These are phyloP conservation scores for Mayamaea pseudoterrestris DNA, from an alignment of 108 stramenopile genomes.

Conservation along the genomic window DNA sequence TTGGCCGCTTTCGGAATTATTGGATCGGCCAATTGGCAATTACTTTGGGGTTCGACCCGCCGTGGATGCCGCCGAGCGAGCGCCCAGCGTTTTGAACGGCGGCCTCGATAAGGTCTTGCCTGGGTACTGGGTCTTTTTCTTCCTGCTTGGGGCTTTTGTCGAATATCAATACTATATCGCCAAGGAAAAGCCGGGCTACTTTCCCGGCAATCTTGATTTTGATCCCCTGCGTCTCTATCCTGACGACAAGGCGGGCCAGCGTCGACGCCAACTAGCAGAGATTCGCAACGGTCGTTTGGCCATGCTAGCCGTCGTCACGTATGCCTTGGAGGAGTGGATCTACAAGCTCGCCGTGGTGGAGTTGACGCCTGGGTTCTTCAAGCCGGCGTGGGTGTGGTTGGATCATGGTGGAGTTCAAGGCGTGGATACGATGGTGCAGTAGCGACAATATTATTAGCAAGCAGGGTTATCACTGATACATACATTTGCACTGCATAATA, in stretches of 20 bases:
- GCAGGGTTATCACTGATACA: too few species aligned
- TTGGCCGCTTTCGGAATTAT: conserved; percentile 70
- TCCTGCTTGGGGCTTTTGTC: conserved; percentile 61
- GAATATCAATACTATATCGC: conserved; percentile 38
- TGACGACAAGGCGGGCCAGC: conserved; percentile 27
- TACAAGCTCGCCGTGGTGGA: conserved; percentile 51
- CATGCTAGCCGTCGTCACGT: conserved; percentile 64
- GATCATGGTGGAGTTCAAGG: too few species aligned
- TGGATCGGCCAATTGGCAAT: conserved; percentile 50
- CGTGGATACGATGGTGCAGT: too few species aligned
- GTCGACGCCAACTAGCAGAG: conserved; percentile 70
- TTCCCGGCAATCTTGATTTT: conserved; percentile 74
- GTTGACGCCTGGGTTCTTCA: conserved; percentile 57
- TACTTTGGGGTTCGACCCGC: conserved; percentile 26
- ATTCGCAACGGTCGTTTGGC: conserved; percentile 77
- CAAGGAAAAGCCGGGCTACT: conserved; percentile 25
- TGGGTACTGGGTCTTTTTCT: conserved; percentile 62
- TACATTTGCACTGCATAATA: too few species aligned
- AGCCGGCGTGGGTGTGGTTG: too few species aligned
- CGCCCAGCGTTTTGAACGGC: conserved; percentile 63
- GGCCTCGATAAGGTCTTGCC: conserved; percentile 55
- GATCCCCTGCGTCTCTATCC: conserved; percentile 78
- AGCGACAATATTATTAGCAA: too few species aligned
- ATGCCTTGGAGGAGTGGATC: conserved; percentile 52
- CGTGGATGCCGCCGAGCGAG: conserved; percentile 51